Conservation (phyloP, 805 yeast genomes). For the Kockiozyma suomiensis region DNA sequence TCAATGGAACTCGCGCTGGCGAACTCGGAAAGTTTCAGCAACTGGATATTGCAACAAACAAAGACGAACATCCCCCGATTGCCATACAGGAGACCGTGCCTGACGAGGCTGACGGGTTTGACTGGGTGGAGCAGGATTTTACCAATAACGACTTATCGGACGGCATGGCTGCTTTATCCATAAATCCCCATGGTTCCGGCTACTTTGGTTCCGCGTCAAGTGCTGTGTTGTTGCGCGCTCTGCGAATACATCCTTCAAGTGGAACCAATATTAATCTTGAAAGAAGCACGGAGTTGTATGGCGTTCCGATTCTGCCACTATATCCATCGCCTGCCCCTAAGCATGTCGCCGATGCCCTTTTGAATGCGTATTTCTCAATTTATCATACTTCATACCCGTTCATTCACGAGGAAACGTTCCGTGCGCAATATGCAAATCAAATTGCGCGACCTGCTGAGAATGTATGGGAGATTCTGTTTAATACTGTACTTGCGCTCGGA, state of each 20-base stretch:
- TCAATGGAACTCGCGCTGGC: background rate
- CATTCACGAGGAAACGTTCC: constrained; percentile 56
- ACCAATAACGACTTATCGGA: constrained; percentile 45
- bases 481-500: constrained; percentile 66
- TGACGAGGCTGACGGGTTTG: constrained; percentile 56
- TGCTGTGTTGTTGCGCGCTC: constrained; percentile 55
- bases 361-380: constrained; percentile 57
- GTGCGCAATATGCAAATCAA: constrained; percentile 51
- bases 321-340: constrained; percentile 29
- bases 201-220: constrained; percentile 68
- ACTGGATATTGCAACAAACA: background rate
- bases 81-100: constrained; percentile 44
- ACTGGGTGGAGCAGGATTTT: constrained; percentile 60
- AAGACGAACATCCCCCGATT: constrained; percentile 21
- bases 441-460: constrained; percentile 49
- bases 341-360: constrained; percentile 42
- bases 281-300: constrained; percentile 18
- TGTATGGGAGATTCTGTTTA: constrained; percentile 57
- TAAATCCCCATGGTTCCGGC: constrained; percentile 57
- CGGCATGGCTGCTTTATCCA: constrained; percentile 67
- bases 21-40: background rate
- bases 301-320: constrained; percentile 24
- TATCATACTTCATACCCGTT: constrained; percentile 68
- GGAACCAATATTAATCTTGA: constrained; percentile 34
- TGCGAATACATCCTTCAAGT: constrained; percentile 44